Evolutionary conservation across 2,329 filamentous ascomycete species (phyloP), one percentile per base, ranked within the genome.

Genomic region (Pseudovirgaria hyperparasitica): DNA sequence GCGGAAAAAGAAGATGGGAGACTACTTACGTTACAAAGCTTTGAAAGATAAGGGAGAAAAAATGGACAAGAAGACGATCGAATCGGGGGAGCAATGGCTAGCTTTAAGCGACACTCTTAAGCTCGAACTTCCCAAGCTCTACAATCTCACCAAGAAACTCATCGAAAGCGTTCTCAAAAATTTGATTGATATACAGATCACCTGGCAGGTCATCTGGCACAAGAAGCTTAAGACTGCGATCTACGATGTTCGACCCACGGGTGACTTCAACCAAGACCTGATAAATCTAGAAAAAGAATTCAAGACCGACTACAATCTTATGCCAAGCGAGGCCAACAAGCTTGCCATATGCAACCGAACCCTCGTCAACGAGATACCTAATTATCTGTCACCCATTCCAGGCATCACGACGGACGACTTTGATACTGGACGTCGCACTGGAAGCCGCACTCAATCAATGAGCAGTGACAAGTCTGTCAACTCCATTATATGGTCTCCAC

Each of bases 41-140:
- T 66, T 86, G 32, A 77, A 79, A 45, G 80, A 84, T 23, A 67
- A 72, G 18, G 82, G 84, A 35, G 86, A 92, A 53, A 92, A 82
- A 41, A 65, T 84, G 9, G 87, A 96, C 50, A 78, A 84, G 44
- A 90, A 87, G 50, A 76, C 86, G 4, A 64, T 71, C 10, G 84
- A 92, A 41, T 72, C 80, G 20, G 82, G 85, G 12, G 84, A 93
- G 44, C 79, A 92, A 48, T 98, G 93, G 52, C 70, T 82, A 21
- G 84, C 85, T 6, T 64, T 98, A 33, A 96, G 96, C 46, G 82
- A 93, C 36, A 84, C 87, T 1, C 65, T 96, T 33, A 94, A 93
- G 55, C 79, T 87, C 39, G 87, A 96, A 49, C 66, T 98, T 24
- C 87, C 87, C 2, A 76, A 76, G 48, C 67, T 98, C 10, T 92